Evolutionary conservation across 345 rosid species (phyloP), one percentile per base, ranked within the genome.

Genomic region (Eucalyptus tenuipes): DNA sequence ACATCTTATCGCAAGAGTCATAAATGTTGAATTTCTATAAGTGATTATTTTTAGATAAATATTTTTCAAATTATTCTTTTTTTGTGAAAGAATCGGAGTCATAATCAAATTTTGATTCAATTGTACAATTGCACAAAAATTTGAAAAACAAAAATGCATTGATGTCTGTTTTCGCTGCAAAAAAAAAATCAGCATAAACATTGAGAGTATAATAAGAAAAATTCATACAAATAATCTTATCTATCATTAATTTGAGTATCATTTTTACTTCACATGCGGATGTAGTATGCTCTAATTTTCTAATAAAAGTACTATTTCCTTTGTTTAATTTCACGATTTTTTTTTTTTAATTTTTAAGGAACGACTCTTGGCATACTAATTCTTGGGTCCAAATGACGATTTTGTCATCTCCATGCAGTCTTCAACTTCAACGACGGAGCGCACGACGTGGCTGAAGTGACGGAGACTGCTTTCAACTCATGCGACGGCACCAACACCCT

Each of bases 371-470:
- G 81, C 81, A 37, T 18, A 71, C 24, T 71, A 37, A 37, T 20
- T 33, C 27, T 37, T 85, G 0, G 66, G 18, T 49, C 66, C 57
- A 31, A 50, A 3, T 25, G 6, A 59, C 37, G 57, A 7, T 64
- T 49, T 45, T 71, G 5, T 52, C 45, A 57, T 16, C 48, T 53
- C 27, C 66, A 27, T 55, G 88, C 92, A 94, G 95, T 94, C 57
- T 95, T 95, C 87, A 93, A 93, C 31, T 95, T 93, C 89, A 52
- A 55, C 48, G 68, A 75, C 49, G 94, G 92, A 37, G 86, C 90
- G n/a, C 97, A 95, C 86, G 92, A 94, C 44, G 95, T 94, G 86
- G 94, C 95, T 11, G 89, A 88, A 48, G 94, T 95, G 87, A 91
- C 92, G 20, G 31, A 91, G 90, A 90, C 52, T 24, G 91, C 89